Percentiles rank a stretch among this genome's conserved stretches.
Evolutionary conservation across 345 rosid genomes (phyloP).

Genomic region (Carallia pectinifolia): DNA sequence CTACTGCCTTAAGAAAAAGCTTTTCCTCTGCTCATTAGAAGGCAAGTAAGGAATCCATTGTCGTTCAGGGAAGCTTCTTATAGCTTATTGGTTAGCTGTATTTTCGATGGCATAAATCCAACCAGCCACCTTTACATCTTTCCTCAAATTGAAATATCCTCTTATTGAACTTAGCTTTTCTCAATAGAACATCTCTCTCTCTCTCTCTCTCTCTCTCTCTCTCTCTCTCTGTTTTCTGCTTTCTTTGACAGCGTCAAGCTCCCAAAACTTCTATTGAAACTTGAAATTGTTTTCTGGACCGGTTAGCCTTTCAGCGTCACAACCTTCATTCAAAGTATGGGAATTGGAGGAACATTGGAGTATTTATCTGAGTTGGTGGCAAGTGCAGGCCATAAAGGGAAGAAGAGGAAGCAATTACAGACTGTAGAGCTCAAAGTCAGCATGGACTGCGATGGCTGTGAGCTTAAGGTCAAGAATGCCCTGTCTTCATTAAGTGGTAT

Average conservation of each 20-base stretch:
- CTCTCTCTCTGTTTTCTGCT: too few relatives aligned
- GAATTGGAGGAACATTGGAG: conserved; percentile 80
- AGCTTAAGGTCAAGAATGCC: conserved; percentile 83
- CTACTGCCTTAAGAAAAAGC: conserved; percentile 18
- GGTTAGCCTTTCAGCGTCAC: background rate
- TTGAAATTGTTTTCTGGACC: background rate
- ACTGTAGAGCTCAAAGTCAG: conserved; percentile 90
- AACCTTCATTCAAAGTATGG: conserved; percentile 42
- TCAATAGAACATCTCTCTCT: background rate
- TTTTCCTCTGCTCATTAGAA: conserved; percentile 29
- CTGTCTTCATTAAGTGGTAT: conserved; percentile 80
- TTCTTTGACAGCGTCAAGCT: background rate
- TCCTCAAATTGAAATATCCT: too few relatives aligned
- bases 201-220: background rate
- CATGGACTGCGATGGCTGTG: conserved; percentile 99
- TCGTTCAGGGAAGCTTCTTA: conserved; percentile 25
- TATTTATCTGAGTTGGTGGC: conserved; percentile 73
- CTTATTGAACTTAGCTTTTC: background rate
- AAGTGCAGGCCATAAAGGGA: conserved; percentile 52
- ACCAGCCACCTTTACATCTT: too few relatives aligned
- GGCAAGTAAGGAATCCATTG: conserved; percentile 46
- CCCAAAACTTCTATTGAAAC: background rate
- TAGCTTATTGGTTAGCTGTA: conserved; percentile 24
- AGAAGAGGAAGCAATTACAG: conserved; percentile 64
- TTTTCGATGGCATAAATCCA: background rate